Evolutionary conservation across 1,139 yeast species (phyloP), one percentile per base, ranked within the genome.

Genomic region (Lodderomyces margitis): DNA sequence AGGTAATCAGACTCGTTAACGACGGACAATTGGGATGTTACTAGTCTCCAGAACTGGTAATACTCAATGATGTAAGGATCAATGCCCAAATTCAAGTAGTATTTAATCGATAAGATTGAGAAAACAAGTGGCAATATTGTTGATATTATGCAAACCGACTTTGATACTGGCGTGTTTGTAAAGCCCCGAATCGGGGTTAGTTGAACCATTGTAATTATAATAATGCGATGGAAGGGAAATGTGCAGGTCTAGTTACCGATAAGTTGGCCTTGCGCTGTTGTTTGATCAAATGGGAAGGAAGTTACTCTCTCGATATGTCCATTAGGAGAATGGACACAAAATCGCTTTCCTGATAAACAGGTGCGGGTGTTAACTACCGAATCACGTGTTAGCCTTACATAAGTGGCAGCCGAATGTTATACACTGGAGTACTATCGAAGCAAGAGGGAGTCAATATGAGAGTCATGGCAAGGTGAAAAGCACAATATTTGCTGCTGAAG

Each of bases 1-100:
- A 84, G 55, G 40, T 78, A 81, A 54, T 84, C 88, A 2, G 87
- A 77, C 57, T 84, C 89, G 53, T 81, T 83, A 36, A 75, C 65
- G 46, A 76, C 84, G 4, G 79, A 66, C 19, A 77, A 41, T 55
- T 82, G 92, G 55, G 71, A 76, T 2, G 79, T 59, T 4, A 73
- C 39, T 11, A 83, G 51, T 38, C 94, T 64, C 89, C 92, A 85
- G 59, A 76, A 81, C 53, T 86, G 94, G 37, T 62, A 53, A 70
- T 86, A 84, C 43, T 73, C 68, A 10, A 70, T 53, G 14, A 86
- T 67, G 51, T 77, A 48, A 4, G 92, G 92, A 38, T 73, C 77
- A 36, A 82, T 69, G 17, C 78, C 64, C 33, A 82, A 63, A 30
- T 65, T 62, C 49, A 80, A 78, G 38, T 71, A 55, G 46, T 81